Conservation (phyloP, 495 filamentous ascomycete genomes). For the Umbilicaria muhlenbergii region DNA sequence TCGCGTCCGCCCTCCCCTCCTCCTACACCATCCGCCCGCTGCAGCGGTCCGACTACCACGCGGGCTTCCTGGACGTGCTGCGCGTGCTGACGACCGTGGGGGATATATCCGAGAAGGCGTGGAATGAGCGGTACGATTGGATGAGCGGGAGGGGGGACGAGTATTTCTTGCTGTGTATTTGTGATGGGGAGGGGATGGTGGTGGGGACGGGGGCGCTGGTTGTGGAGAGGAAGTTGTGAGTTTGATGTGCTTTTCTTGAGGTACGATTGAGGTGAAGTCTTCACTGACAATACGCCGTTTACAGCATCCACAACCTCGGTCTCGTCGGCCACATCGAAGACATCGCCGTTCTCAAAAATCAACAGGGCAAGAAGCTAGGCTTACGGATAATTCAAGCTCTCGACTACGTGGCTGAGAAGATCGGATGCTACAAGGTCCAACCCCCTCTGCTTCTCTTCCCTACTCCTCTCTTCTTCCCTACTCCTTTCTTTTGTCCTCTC, state of each 20-base stretch:
- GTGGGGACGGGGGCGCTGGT: conserved; percentile 82
- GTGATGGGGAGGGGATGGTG: conserved; percentile 50
- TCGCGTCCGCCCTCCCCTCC: conserved; percentile 54
- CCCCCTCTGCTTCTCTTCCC: conserved; percentile 7
- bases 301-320: conserved; percentile 18
- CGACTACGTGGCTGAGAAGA: conserved; percentile 69
- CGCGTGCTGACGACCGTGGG: conserved; percentile 87
- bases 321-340: conserved; percentile 94
- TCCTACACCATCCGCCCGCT: conserved; percentile 75
- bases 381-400: conserved; percentile 86
- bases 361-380: conserved; percentile 94
- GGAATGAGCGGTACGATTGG: conserved; percentile 69
- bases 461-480: background rate
- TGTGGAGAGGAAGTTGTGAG: conserved; percentile 45
- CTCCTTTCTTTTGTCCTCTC: conserved; percentile 6
- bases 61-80: conserved; percentile 77
- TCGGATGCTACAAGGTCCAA: conserved; percentile 83
- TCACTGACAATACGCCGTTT: background rate
- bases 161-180: conserved; percentile 75
- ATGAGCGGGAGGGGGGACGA: conserved; percentile 61
- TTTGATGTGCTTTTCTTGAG: conserved; percentile 11
- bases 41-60: conserved; percentile 57
- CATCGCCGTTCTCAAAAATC: conserved; percentile 83
- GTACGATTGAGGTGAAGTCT: conserved; percentile 5
- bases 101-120: conserved; percentile 60